Evolutionary conservation across 371 early-diverging fungal genomes (phyloP).

Genomic region (Syncephalastrum contaminatum): DNA sequence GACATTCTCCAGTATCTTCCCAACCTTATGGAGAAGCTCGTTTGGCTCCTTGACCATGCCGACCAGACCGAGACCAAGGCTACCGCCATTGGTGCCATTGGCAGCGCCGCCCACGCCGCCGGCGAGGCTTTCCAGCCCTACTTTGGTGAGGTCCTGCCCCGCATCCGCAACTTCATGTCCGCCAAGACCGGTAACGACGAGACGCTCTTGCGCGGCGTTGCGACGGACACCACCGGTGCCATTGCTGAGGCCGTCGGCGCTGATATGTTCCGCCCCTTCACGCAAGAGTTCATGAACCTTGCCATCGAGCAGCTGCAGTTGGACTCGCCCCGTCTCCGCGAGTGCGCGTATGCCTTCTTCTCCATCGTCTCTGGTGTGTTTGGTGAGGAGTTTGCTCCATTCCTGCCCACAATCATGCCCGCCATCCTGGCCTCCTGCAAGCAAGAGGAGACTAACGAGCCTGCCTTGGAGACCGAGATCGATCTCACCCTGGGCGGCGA

Average conservation of each 20-base stretch:
- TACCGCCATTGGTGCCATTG: conserved; percentile 81
- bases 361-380: conserved; percentile 77
- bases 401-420: conserved; percentile 70
- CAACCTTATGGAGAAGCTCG: conserved; percentile 73
- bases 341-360: conserved; percentile 84
- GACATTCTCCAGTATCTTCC: conserved; percentile 75
- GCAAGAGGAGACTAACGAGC: conserved; percentile 62
- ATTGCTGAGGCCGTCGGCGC: conserved; percentile 84
- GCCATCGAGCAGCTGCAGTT: conserved; percentile 77
- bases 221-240: conserved; percentile 80
- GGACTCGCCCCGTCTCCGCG: conserved; percentile 69
- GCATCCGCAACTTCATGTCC: conserved; percentile 70
- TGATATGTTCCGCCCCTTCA: conserved; percentile 73
- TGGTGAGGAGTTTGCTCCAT: conserved; percentile 75
- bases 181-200: conserved; percentile 60
- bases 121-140: conserved; percentile 71
- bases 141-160: conserved; percentile 69
- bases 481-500: conserved; percentile 32
- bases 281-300: conserved; percentile 68
- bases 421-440: conserved; percentile 74
- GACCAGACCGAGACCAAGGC: conserved; percentile 60
- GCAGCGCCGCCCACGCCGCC: conserved; percentile 83
- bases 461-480: conserved; percentile 45
- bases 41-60: conserved; percentile 65
- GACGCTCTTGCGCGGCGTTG: conserved; percentile 74